These are phyloP conservation scores for Tilletiaria anomala DNA, from an alignment of 1,284 basidiomycete genomes.

Conservation along the genomic window DNA sequence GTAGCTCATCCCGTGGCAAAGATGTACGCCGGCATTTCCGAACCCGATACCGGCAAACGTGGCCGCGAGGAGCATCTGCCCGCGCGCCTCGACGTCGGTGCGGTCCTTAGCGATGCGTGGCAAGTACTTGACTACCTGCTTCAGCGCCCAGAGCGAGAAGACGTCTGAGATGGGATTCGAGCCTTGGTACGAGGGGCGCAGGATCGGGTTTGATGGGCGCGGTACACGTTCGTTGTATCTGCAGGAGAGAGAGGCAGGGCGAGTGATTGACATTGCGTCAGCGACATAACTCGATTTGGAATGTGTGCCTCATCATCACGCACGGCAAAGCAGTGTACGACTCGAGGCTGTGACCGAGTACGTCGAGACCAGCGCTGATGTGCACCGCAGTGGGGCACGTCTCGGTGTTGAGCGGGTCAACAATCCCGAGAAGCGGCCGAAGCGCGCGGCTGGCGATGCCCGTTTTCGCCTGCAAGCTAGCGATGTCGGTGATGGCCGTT, in stretches of 20 bases:
- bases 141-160: slow-evolving; percentile 85
- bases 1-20: slow-evolving; percentile 30
- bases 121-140: slow-evolving; percentile 76
- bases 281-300: too few species aligned
- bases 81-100: slow-evolving; percentile 62
- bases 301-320: background rate
- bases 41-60: slow-evolving; percentile 73
- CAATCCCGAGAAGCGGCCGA: slow-evolving; percentile 75
- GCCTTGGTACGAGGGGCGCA: slow-evolving; percentile 82
- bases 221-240: slow-evolving; percentile 72
- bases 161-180: slow-evolving; percentile 89
- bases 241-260: background rate
- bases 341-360: slow-evolving; percentile 80
- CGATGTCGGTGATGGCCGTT: slow-evolving; percentile 87
- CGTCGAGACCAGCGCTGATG: slow-evolving; percentile 80
- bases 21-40: slow-evolving; percentile 68
- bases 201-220: slow-evolving; percentile 72
- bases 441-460: slow-evolving; percentile 83
- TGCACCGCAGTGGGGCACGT: slow-evolving; percentile 59
- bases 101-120: slow-evolving; percentile 67
- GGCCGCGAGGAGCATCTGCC: slow-evolving; percentile 64
- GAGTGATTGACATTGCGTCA: background rate
- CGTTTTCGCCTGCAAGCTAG: slow-evolving; percentile 61
- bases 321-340: slow-evolving; percentile 75
- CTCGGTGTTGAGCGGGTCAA: slow-evolving; percentile 70